Base-by-base conservation (phyloP, 306 rosid genomes). In the Chamaecrista fasciculata region DNA sequence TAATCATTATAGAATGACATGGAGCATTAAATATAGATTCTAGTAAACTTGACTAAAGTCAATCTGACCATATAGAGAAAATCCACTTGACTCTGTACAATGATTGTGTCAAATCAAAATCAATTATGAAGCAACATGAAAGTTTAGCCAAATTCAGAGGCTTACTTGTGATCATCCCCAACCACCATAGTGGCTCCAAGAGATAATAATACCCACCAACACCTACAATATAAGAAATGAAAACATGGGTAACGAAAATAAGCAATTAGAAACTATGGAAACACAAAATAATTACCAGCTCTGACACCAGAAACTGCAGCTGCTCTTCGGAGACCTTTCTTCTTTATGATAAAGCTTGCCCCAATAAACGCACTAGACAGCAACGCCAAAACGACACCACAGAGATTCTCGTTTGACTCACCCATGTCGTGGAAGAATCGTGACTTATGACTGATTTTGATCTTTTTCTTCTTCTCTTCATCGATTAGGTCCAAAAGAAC, bases 121-220 rank as follows among this genome's bases (percentile, higher is more conserved):
- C 19, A 63, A 63, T 15, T 24, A 46, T 14, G 33, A 76, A 62
- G 20, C 19, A 42, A 10, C 68, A 64, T 50, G 65, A 40, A 49
- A 72, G 60, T 42, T 48, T 20, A 63, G 52, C 60, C 15, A 26
- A 46, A 39, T n/a, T n/a, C n/a, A n/a, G n/a, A n/a, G n/a, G 69
- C 89, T 89, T 81, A 91, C 97, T 85, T 71, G 86, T 89, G 62
- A 82, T 39, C 91, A 87, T 58, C 59, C 97, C 97, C 12, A 87
- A 56, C 97, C 97, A 91, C 97, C 97, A 89, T 2, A 89, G 86
- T 77, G 96, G 96, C 76, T 91, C 97, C 81, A 86, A 70, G 61
- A 91, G 96, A 75, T 91, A 91, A 82, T 88, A 75, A 69, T 82
- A 83, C 4, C 97, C 97, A 51, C 96, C 97, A 83, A 81, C 77